Conservation (phyloP, 2,329 filamentous ascomycete species). For the Sporothrix pseudoabietina region DNA sequence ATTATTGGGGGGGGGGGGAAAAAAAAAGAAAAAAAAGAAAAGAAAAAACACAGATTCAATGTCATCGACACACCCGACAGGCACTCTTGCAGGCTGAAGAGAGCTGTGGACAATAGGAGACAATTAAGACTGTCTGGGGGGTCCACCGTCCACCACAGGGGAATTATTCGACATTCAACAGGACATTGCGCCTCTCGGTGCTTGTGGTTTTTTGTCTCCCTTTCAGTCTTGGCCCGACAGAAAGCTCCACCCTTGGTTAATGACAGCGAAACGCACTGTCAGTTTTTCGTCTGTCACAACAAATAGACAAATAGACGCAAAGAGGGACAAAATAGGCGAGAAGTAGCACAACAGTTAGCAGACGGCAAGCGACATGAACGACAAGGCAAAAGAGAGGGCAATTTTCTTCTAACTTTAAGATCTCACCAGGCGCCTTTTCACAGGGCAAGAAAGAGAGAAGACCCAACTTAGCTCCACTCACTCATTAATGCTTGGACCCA, state of each 20-base stretch:
- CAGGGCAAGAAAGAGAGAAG: neutral
- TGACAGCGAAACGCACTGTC: neutral
- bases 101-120: neutral
- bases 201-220: neutral
- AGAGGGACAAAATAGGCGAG: neutral
- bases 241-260: neutral
- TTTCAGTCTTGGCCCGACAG: conserved; percentile 14
- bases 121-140: neutral
- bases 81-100: conserved; percentile 2
- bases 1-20: too few species aligned
- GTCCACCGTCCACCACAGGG: too few species aligned
- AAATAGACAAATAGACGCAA: neutral
- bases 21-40: too few species aligned
- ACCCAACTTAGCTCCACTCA: neutral
- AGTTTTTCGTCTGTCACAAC: neutral
- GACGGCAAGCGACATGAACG: neutral
- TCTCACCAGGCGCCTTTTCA: neutral
- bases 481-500: neutral
- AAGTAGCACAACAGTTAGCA: neutral
- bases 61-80: neutral
- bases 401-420: neutral
- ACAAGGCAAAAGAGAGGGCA: neutral
- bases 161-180: neutral
- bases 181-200: neutral
- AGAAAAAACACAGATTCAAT: neutral